Percentiles rank a stretch among this genome's conserved stretches.
These are phyloP conservation scores for Chionographis japonica DNA, from an alignment of 106 monocot species.

Conservation along the genomic window DNA sequence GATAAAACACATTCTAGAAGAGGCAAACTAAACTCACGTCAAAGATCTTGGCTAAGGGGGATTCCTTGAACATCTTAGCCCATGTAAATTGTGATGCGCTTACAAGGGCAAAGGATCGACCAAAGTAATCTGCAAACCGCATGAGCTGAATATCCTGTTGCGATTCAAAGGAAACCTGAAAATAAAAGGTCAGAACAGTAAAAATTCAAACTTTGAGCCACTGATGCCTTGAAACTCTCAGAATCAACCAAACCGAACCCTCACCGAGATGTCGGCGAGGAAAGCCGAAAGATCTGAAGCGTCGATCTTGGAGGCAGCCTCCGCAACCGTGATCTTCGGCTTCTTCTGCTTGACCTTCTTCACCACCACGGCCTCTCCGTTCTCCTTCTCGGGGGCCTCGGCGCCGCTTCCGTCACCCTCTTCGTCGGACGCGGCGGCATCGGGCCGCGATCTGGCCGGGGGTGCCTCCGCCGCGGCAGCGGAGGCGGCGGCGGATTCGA, in stretches of 20 bases:
- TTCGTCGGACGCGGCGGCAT: slow-evolving; percentile 16
- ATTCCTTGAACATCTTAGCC: slow-evolving; percentile 88
- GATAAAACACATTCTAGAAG: not conserved
- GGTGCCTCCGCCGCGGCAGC: slow-evolving; percentile 16
- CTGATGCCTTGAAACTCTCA: not conserved
- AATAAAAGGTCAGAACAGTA: not conserved
- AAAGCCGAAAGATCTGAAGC: slow-evolving; percentile 57
- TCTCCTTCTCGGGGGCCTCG: slow-evolving; percentile 21
- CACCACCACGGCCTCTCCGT: slow-evolving; percentile 39
- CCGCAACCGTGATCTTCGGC: slow-evolving; percentile 88
- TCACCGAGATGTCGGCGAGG: slow-evolving; percentile 71
- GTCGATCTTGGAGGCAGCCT: slow-evolving; percentile 82
- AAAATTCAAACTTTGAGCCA: not conserved
- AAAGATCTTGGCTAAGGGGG: slow-evolving; percentile 63
- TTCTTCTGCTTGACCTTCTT: slow-evolving; percentile 85
- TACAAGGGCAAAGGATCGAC: slow-evolving; percentile 57
- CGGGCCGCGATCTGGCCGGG: slow-evolving; percentile 10
- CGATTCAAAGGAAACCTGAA: slow-evolving; percentile 74
- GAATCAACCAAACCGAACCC: not conserved
- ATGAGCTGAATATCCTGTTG: slow-evolving; percentile 88
- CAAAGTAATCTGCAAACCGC: slow-evolving; percentile 94
- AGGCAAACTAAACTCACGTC: slow-evolving; percentile 54
- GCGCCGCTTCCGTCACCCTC: slow-evolving; percentile 41
- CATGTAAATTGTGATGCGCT: slow-evolving; percentile 78
- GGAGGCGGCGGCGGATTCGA: slow-evolving; percentile 36